Conservation (phyloP, 1,284 basidiomycete species). For the Rhizopogon parksii region DNA sequence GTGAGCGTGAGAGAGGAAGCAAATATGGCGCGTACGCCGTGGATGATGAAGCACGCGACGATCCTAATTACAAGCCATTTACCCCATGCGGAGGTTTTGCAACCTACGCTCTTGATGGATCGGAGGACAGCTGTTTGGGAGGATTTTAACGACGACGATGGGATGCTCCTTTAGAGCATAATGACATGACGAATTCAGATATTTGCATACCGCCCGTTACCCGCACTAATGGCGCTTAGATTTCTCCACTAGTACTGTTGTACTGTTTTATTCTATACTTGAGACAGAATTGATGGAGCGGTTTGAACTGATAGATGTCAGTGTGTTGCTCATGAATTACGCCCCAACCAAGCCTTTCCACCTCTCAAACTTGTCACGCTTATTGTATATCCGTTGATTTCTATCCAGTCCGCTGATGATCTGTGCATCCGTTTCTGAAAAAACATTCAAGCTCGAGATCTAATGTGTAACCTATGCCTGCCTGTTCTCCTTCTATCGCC, state of each 20-base stretch:
- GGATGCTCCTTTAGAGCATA: not conserved
- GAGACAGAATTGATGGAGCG: not conserved
- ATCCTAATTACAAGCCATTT: constrained; percentile 22
- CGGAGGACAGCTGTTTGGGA: constrained; percentile 30
- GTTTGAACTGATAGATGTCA: not conserved
- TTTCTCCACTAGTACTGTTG: constrained; percentile 3
- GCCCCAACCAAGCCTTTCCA: constrained; percentile 8
- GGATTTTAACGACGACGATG: constrained; percentile 24
- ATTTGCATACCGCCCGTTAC: not conserved
- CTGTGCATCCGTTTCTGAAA: not conserved
- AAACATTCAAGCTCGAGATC: not conserved
- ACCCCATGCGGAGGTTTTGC: constrained; percentile 14
- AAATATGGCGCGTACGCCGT: constrained; percentile 7
- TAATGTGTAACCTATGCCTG: constrained; percentile 20
- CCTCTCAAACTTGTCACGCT: constrained; percentile 4
- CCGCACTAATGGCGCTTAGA: constrained; percentile 3
- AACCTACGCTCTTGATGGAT: constrained; percentile 17
- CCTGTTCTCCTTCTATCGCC: constrained; percentile 44
- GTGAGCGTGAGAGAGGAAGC: constrained; percentile 9
- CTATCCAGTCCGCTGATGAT: constrained; percentile 2
- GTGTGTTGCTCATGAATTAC: not conserved
- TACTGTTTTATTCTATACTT: constrained; percentile 1
- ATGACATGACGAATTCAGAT: not conserved
- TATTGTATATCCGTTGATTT: constrained; percentile 8
- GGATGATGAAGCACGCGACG: constrained; percentile 19